Percentiles rank a stretch among this genome's conserved stretches.
Conservation (phyloP, 208 protist species). For the Strigomonas culicis region DNA sequence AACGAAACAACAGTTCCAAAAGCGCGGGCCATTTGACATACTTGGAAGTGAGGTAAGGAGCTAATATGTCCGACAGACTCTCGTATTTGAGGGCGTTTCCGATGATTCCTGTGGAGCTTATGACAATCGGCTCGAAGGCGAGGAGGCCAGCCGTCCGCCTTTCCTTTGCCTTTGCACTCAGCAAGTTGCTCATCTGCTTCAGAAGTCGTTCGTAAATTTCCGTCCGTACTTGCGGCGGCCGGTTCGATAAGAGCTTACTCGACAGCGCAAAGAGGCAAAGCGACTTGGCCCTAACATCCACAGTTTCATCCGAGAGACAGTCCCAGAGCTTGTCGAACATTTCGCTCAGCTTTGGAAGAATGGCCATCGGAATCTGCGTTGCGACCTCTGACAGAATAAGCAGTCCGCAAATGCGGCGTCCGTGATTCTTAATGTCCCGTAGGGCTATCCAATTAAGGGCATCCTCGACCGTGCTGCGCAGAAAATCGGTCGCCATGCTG, state of each 20-base stretch:
- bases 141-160: slow-evolving; percentile 69
- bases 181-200: slow-evolving; percentile 50
- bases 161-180: slow-evolving; percentile 55
- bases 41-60: slow-evolving; percentile 46
- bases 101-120: slow-evolving; percentile 45
- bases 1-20: slow-evolving; percentile 50
- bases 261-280: slow-evolving; percentile 61
- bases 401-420: slow-evolving; percentile 60
- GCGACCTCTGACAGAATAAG: slow-evolving; percentile 71
- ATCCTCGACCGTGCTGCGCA: slow-evolving; percentile 54
- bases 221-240: slow-evolving; percentile 29
- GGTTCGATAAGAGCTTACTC: slow-evolving; percentile 65
- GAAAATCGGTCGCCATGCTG: slow-evolving; percentile 71
- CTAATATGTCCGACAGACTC: slow-evolving; percentile 67
- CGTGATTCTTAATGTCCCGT: slow-evolving; percentile 21
- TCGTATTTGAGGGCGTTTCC: slow-evolving; percentile 49
- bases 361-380: slow-evolving; percentile 53
- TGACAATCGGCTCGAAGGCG: slow-evolving; percentile 83
- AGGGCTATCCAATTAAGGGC: slow-evolving; percentile 51
- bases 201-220: slow-evolving; percentile 58
- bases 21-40: slow-evolving; percentile 10
- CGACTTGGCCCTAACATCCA: slow-evolving; percentile 48
- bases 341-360: slow-evolving; percentile 54
- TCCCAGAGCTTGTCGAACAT: slow-evolving; percentile 78
- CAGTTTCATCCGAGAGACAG: slow-evolving; percentile 37